A percentile compares a stretch with the other conserved stretches of the same genome.
These are phyloP conservation scores for Populus simonii DNA, from an alignment of 345 rosid genomes.

Conservation along the genomic window DNA sequence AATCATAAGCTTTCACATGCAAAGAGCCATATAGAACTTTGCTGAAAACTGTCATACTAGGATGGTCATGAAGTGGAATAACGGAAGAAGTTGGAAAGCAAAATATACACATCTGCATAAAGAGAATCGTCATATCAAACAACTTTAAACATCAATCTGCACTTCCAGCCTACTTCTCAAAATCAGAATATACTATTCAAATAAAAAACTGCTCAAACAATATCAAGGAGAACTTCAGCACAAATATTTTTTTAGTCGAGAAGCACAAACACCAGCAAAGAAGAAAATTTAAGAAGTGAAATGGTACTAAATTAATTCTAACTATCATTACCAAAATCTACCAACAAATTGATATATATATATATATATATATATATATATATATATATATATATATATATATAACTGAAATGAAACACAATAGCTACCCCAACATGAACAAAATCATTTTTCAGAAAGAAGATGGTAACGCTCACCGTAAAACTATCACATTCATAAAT, in stretches of 20 bases:
- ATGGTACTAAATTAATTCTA: background rate
- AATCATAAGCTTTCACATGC: slow-evolving; percentile 92
- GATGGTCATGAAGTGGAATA: slow-evolving; percentile 96
- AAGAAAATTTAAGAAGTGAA: slow-evolving; percentile 2
- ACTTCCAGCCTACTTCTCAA: background rate
- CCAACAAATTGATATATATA: no score
- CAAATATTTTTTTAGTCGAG: background rate
- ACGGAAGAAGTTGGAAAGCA: slow-evolving; percentile 92
- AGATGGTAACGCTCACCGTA: slow-evolving; percentile 43
- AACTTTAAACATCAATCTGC: background rate
- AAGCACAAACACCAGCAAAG: background rate
- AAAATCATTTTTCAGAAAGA: background rate
- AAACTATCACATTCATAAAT: slow-evolving; percentile 65
- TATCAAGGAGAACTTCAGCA: background rate
- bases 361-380: no score
- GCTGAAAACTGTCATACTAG: slow-evolving; percentile 92
- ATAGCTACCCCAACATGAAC: background rate
- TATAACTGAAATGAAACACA: background rate
- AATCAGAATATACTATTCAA: background rate
- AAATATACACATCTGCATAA: slow-evolving; percentile 86
- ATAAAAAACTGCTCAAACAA: background rate
- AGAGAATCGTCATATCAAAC: slow-evolving; percentile 11
- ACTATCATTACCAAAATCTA: background rate
- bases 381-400: no score
- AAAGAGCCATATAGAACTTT: slow-evolving; percentile 87